Evolutionary conservation across 1,284 basidiomycete species (phyloP).

Genomic region (Ganoderma boninense): DNA sequence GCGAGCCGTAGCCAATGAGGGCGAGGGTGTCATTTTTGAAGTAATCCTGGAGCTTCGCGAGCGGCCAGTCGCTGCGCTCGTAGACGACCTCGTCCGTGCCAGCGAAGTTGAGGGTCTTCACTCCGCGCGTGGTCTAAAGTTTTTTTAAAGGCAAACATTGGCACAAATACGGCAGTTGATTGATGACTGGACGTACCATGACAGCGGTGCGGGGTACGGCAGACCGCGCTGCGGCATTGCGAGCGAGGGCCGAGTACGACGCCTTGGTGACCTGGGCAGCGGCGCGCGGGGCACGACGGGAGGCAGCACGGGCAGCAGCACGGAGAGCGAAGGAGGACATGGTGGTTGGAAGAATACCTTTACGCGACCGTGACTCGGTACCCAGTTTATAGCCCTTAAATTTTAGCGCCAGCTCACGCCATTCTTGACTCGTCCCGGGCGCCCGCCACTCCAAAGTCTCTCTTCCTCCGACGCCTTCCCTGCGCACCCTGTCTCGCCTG

Average conservation of each 20-base stretch:
- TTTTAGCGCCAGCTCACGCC: constrained; percentile 24
- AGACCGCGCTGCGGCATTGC: constrained; percentile 49
- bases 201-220: constrained; percentile 45
- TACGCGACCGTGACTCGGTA: constrained; percentile 20
- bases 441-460: background rate
- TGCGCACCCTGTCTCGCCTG: background rate
- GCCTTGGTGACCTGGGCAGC: constrained; percentile 54
- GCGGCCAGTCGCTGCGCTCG: constrained; percentile 98
- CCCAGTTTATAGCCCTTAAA: constrained; percentile 21
- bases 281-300: constrained; percentile 63
- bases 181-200: constrained; percentile 50
- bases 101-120: constrained; percentile 99
- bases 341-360: constrained; percentile 39
- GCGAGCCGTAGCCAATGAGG: constrained; percentile 99
- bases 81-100: constrained; percentile 96
- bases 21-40: constrained; percentile 99
- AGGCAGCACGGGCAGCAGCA: constrained; percentile 69
- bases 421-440: constrained; percentile 19
- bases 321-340: constrained; percentile 71
- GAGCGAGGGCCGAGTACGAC: constrained; percentile 79
- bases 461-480: background rate
- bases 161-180: background rate
- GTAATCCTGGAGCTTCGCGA: constrained; percentile 97
- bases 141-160: background rate
- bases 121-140: constrained; percentile 62